Conservation (phyloP, 345 rosid species). For the Lepidium didymum region DNA sequence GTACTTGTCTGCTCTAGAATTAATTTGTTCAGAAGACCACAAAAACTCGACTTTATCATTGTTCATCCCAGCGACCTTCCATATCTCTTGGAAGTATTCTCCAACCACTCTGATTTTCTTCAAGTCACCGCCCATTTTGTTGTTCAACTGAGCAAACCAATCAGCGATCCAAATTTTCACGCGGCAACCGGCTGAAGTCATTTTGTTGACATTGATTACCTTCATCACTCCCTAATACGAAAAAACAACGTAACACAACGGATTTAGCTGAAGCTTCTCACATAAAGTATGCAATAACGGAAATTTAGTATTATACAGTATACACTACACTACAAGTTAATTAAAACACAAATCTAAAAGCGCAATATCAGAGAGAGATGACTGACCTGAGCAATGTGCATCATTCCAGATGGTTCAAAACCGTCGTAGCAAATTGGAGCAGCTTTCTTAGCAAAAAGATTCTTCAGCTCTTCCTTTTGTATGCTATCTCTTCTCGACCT, state of each 20-base stretch:
- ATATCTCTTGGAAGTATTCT: constrained; percentile 65
- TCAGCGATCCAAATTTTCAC: constrained; percentile 95
- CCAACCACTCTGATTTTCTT: constrained; percentile 71
- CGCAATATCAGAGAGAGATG: not conserved
- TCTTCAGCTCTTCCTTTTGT: constrained; percentile 71
- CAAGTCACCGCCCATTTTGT: constrained; percentile 88
- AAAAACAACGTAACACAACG: not conserved
- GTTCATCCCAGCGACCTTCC: constrained; percentile 84
- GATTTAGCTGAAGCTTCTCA: not conserved
- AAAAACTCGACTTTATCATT: constrained; percentile 57
- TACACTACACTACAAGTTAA: not conserved
- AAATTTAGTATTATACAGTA: not conserved
- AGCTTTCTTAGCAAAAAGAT: constrained; percentile 68
- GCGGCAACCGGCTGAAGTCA: constrained; percentile 80
- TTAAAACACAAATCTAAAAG: not conserved
- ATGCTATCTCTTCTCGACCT: constrained; percentile 68
- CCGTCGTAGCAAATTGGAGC: constrained; percentile 85
- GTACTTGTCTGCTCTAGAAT: constrained; percentile 55
- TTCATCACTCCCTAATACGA: constrained; percentile 75
- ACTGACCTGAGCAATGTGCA: constrained; percentile 91
- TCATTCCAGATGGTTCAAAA: constrained; percentile 90
- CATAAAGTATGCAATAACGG: not conserved
- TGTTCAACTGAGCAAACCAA: constrained; percentile 94
- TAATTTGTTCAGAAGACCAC: constrained; percentile 92
- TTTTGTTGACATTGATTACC: constrained; percentile 67